Base-by-base conservation (phyloP, 2,329 filamentous ascomycete genomes). In the Penicillium sp. region DNA sequence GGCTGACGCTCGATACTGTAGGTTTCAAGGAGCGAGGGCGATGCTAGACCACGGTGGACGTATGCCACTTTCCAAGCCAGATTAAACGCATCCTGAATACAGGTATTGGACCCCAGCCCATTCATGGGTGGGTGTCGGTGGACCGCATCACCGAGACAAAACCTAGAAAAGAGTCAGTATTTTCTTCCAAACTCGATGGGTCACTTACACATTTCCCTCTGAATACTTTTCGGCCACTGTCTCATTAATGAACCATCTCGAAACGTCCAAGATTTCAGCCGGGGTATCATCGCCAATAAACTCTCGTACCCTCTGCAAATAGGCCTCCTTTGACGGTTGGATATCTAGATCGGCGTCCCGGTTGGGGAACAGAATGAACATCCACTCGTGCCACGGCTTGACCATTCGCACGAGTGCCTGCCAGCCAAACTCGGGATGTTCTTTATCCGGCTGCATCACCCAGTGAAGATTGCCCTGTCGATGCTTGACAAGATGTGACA, bases 341-440 rank as follows among this genome's bases (percentile, higher is more conserved):
- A 75, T 76, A 70, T 24, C 66, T 1, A 59, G 18, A 30, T 47
- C 59, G n/a, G 55, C 59, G 26, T 62, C 59, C 2, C 59, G 73
- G 8, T 66, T 65, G 0, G 80, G 78, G n/a, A 85, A 71, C 16
- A 84, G 65, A 55, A 83, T 81, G 45, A 82, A 81, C 71, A 83
- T 76, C 83, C 83, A 87, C 70, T 87, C 81, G 60, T 80, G 65
- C 83, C 83, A 87, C 0, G 83, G 79, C 69, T 81, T 83, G 4
- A 87, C 82, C 83, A 87, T 86, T 21, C 84, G 74, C 2, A 79
- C 72, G 59, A 83, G 68, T 2, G 67, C 70, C 30, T 72, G 71
- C 77, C 79, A 82, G 0, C 74, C 81, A 68, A 80, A 85, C 0
- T 72, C 71, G 0, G 80, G 79, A 52, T 79, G 71, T 53, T 83